Base-by-base conservation (phyloP, 2,329 filamentous ascomycete species). In the Ambrosiella beaveri region DNA sequence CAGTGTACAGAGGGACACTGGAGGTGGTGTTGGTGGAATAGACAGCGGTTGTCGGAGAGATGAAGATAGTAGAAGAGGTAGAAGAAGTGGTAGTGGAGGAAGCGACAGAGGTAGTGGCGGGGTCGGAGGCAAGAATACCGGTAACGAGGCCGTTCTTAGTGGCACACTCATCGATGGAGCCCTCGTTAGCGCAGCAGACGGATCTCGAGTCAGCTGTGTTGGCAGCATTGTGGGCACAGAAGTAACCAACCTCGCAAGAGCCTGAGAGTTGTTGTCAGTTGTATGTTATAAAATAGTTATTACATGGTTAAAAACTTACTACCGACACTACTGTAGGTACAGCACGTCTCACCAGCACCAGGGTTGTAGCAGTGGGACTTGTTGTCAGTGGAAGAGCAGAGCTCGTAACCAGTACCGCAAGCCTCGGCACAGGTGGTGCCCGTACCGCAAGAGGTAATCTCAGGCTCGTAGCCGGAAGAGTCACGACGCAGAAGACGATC, bases 221-320 rank as follows among this genome's bases (percentile, higher is more conserved):
- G 50, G 67, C 64, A 56, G 68, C 66, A 65, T 81, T 75, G 63
- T 75, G 71, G n/a, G 78, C 74, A 71, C 81, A 84, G 72, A 78
- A 84, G 71, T 77, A 84, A 54, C 78, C 79, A 13, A 69, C 66
- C 38, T 79, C 74, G 67, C 81, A 84, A 38, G 80, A 78, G 68
- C 80, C 79, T 82, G 56, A 7, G 6, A 9, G 27, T 37, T 11
- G 17, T 41, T 41, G n/a, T 12, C n/a, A 41, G 11, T 12, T 41
- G 40, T 11, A 41, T 41, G 40, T 11, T 41, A 6, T 45, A 13
- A 13, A 15, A 13, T n/a, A 53, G 27, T 27, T 27, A 27, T n/a
- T 2, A 41, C 11, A 41, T 3, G 45, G 45, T 12, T 49, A 19
- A 49, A 49, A 53, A 74, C 75, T 65, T 71, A 81, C 78, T 78